A percentile compares a stretch with the other conserved stretches of the same genome.
Conservation (phyloP, 192 early-diverging fungal species). For the Fimicolochytrium jonesii region DNA sequence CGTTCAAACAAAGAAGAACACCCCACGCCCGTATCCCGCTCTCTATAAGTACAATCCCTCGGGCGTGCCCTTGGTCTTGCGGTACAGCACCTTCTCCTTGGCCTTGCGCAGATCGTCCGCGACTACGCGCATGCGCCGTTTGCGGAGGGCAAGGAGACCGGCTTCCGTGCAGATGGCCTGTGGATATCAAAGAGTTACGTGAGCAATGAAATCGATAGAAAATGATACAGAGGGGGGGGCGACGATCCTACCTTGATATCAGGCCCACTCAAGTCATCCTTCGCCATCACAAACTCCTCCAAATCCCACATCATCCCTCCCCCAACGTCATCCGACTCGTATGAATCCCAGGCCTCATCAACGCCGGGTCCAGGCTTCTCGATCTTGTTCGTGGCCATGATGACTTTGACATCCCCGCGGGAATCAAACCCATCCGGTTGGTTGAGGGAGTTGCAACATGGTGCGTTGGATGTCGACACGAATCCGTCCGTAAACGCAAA, state of each 20-base stretch:
- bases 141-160: conserved; percentile 93
- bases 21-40: no score
- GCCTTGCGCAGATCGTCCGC: conserved; percentile 97
- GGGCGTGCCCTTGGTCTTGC: conserved; percentile 98
- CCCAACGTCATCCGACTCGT: conserved; percentile 96
- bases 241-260: conserved; percentile 87
- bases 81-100: conserved; percentile 97
- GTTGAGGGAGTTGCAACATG: conserved; percentile 94
- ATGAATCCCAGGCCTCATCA: no score
- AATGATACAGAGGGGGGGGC: neutral
- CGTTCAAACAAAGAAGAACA: no score
- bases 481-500: no score
- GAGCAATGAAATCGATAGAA: no score
- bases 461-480: conserved; percentile 98
- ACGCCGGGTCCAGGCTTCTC: no score
- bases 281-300: conserved; percentile 99
- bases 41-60: conserved; percentile 64
- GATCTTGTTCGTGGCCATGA: conserved; percentile 98
- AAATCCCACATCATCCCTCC: no score
- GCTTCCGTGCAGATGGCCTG: conserved; percentile 98
- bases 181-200: no score
- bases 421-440: conserved; percentile 98
- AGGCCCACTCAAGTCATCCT: conserved; percentile 97
- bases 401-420: conserved; percentile 94
- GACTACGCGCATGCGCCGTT: conserved; percentile 97